Evolutionary conservation across 192 early-diverging fungal genomes (phyloP), one percentile per base, ranked within the genome.

Genomic region (Backusella parvicylindrica): DNA sequence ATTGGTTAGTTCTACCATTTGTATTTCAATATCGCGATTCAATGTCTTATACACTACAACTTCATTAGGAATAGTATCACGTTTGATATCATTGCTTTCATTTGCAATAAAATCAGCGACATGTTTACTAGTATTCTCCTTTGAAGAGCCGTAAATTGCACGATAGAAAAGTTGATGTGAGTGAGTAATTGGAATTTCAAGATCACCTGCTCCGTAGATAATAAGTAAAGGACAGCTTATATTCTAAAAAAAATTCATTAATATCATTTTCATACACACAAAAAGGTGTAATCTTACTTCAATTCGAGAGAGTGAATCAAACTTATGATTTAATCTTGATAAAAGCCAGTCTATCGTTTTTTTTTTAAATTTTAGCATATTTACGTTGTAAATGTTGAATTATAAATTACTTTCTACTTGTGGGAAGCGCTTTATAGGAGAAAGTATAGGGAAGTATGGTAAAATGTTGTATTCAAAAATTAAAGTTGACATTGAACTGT

Each of bases 381-480:
- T 3, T 67, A 21, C 3, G 41, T 68, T 35, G 4, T 26, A 68
- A n/a, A 69, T 32, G 3, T 23, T 41, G 40, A 50, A 47, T 28
- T 6, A 38, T 53, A 21, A 71, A 30, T 53, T 77, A 78, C 77
- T 41, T 74, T 82, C 56, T n/a, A 79, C n/a, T 2, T 32, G 40
- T 47, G 77, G 70, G 16, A 79, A 37, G 7, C 49, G 43, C 13
- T 64, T 72, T 12, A 82, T 23, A 15, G 81, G 81, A 40, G 47
- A 70, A 11, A 82, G 69, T 16, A 82, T 70, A 31, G 81, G 77
- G 18, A 78, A 49, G 16, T 31, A 64, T 53, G 72, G 35, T 16
- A 79, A 32, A n/a, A 78, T 38, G 69, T 69, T 50, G 43, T 82
- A 82, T 38, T 82, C 81, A 73, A 82, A 82, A 9, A 82, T 28